Conservation (phyloP, 2,329 filamentous ascomycete genomes). For the Diaporthe destruens region DNA sequence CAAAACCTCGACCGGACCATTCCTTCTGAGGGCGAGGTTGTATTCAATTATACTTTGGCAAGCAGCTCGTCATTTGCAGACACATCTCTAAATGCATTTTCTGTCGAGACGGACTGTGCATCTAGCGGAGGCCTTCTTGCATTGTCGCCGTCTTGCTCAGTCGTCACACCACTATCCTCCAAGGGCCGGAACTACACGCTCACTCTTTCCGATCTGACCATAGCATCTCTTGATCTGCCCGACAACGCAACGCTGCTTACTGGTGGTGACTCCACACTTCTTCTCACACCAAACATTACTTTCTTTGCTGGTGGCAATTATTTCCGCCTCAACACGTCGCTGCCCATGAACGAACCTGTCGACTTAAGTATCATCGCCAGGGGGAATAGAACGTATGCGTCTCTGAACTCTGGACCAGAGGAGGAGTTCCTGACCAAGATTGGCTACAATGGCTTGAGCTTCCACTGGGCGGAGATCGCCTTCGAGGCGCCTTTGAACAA, state of each 20-base stretch:
- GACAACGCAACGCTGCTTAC: slow-evolving; percentile 56
- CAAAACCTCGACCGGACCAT: slow-evolving; percentile 63
- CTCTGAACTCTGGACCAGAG: slow-evolving; percentile 43
- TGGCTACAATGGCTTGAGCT: slow-evolving; percentile 56
- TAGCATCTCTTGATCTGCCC: slow-evolving; percentile 49
- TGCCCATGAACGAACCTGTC: slow-evolving; percentile 50
- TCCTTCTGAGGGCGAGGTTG: slow-evolving; percentile 51
- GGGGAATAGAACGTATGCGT: slow-evolving; percentile 51
- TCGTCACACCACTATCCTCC: slow-evolving; percentile 61
- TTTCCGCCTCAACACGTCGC: slow-evolving; percentile 51
- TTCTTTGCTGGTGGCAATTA: slow-evolving; percentile 53
- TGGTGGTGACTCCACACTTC: slow-evolving; percentile 58
- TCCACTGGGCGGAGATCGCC: slow-evolving; percentile 58
- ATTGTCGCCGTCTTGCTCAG: slow-evolving; percentile 54
- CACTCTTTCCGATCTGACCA: slow-evolving; percentile 54
- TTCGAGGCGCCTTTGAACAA: slow-evolving; percentile 58
- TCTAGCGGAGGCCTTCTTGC: slow-evolving; percentile 47
- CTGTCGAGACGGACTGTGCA: slow-evolving; percentile 55
- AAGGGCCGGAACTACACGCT: slow-evolving; percentile 71
- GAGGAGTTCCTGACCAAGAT: slow-evolving; percentile 58
- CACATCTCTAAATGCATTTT: slow-evolving; percentile 55
- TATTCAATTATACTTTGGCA: slow-evolving; percentile 53
- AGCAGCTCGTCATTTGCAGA: slow-evolving; percentile 48
- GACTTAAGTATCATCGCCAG: slow-evolving; percentile 49
- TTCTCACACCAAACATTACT: slow-evolving; percentile 54